Evolutionary conservation across 495 filamentous ascomycete species (phyloP).

Genomic region (Amniculicola lignicola): DNA sequence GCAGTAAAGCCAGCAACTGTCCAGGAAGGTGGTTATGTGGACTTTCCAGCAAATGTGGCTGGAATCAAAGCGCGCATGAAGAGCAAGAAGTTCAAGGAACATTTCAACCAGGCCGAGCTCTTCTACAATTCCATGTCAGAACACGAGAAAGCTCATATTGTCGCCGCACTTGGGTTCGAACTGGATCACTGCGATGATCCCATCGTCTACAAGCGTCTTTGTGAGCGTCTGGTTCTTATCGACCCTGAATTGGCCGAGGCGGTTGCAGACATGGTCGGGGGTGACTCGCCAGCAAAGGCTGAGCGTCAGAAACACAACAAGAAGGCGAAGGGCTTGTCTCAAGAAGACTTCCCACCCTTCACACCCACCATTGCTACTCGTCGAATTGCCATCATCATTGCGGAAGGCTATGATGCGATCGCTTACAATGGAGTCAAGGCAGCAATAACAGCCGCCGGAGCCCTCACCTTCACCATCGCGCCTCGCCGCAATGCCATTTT

Average conservation of each 20-base stretch:
- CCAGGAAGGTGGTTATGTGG: conserved; percentile 63
- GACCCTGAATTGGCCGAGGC: conserved; percentile 67
- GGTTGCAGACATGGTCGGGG: conserved; percentile 29
- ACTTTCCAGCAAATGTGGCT: conserved; percentile 62
- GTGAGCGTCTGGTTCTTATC: conserved; percentile 67
- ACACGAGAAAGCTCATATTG: conserved; percentile 68
- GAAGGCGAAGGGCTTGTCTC: conserved; percentile 62
- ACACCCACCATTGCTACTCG: conserved; percentile 67
- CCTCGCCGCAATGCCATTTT: conserved; percentile 58
- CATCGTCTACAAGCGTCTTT: conserved; percentile 71
- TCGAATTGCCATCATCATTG: conserved; percentile 73
- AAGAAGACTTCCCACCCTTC: conserved; percentile 61
- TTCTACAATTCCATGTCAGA: conserved; percentile 79
- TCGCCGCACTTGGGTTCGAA: conserved; percentile 73
- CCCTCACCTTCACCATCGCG: conserved; percentile 70
- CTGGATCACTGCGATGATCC: conserved; percentile 88
- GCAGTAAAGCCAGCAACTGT: conserved; percentile 57
- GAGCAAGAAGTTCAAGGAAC: conserved; percentile 77
- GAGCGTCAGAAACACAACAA: conserved; percentile 51
- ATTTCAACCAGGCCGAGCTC: conserved; percentile 67
- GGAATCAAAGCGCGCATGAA: conserved; percentile 69
- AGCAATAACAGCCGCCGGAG: conserved; percentile 58
- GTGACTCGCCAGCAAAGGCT: conserved; percentile 14
- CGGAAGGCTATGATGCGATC: conserved; percentile 71
- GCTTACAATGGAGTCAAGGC: conserved; percentile 63